phyloP scores from a whole-genome alignment of 1,139 yeast genomes.

The Saccharomyces hybrid region DNA sequence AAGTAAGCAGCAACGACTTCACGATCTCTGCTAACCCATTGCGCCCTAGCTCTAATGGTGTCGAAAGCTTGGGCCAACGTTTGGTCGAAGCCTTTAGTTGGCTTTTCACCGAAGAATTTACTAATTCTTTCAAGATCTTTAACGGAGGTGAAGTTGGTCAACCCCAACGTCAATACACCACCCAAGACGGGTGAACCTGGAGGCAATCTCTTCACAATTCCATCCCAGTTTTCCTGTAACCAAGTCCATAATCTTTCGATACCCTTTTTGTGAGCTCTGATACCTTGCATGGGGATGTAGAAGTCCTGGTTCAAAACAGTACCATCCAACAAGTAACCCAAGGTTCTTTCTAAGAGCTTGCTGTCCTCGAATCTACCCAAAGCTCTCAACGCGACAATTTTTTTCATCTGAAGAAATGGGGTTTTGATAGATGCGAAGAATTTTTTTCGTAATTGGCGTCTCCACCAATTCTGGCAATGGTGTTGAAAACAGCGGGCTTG shows the following conservation, averaged over 20 bases:
- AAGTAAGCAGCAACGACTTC: slow-evolving; percentile 50
- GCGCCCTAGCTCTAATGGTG: slow-evolving; percentile 50
- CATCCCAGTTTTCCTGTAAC: slow-evolving; percentile 70
- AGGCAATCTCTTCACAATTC: slow-evolving; percentile 56
- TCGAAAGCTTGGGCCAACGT: slow-evolving; percentile 67
- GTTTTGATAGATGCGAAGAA: slow-evolving; percentile 56
- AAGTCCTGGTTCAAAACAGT: slow-evolving; percentile 77
- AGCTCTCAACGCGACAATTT: slow-evolving; percentile 63
- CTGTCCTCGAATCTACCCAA: slow-evolving; percentile 64
- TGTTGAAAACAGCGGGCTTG: slow-evolving; percentile 59
- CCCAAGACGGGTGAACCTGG: slow-evolving; percentile 79
- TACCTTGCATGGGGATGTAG: slow-evolving; percentile 66
- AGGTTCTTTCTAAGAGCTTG: slow-evolving; percentile 52
- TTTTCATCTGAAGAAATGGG: slow-evolving; percentile 70
- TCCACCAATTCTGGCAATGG: slow-evolving; percentile 64
- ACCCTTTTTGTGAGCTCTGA: slow-evolving; percentile 58
- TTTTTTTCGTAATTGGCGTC: slow-evolving; percentile 54
- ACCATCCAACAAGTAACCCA: slow-evolving; percentile 56
- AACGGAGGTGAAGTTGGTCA: slow-evolving; percentile 58
- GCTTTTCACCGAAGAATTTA: slow-evolving; percentile 50
- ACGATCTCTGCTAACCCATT: slow-evolving; percentile 62
- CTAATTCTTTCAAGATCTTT: slow-evolving; percentile 52
- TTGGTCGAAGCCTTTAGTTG: slow-evolving; percentile 69
- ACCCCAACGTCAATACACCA: slow-evolving; percentile 53
- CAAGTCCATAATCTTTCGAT: slow-evolving; percentile 63